Conservation (phyloP, 2,329 filamentous ascomycete genomes). For the Scleromitrula shiraiana region DNA sequence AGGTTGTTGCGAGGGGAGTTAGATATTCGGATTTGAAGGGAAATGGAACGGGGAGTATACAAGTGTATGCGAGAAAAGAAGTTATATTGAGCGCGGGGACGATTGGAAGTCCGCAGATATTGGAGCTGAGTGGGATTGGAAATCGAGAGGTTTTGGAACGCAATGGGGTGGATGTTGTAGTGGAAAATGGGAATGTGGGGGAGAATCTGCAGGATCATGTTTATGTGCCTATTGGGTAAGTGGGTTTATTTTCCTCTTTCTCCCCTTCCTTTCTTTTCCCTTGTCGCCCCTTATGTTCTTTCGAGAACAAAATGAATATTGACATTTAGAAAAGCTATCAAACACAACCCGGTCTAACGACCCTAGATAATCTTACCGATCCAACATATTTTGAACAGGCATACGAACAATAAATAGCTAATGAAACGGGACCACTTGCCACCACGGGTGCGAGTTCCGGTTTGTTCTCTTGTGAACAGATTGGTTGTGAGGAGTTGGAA, state of each 20-base stretch:
- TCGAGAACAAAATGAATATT: neutral
- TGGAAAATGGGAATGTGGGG: conserved; percentile 19
- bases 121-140: conserved; percentile 30
- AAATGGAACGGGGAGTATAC: too few relatives aligned
- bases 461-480: neutral
- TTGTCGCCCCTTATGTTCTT: neutral
- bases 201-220: conserved; percentile 10
- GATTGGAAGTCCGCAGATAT: conserved; percentile 24
- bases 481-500: neutral
- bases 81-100: conserved; percentile 26
- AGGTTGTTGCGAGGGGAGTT: neutral
- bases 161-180: conserved; percentile 13
- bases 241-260: neutral
- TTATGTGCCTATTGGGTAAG: neutral
- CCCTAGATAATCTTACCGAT: neutral
- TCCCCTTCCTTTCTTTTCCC: neutral
- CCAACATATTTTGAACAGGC: neutral
- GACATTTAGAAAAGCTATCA: neutral
- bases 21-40: conserved; percentile 8
- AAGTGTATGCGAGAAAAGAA: conserved; percentile 21
- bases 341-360: neutral
- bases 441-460: neutral
- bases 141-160: conserved; percentile 10
- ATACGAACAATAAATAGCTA: neutral
- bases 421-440: neutral